A percentile compares a stretch with the other conserved stretches of the same genome.
phyloP scores from a whole-genome alignment of 257 asterid genomes.

The Nicotiana paniculata region DNA sequence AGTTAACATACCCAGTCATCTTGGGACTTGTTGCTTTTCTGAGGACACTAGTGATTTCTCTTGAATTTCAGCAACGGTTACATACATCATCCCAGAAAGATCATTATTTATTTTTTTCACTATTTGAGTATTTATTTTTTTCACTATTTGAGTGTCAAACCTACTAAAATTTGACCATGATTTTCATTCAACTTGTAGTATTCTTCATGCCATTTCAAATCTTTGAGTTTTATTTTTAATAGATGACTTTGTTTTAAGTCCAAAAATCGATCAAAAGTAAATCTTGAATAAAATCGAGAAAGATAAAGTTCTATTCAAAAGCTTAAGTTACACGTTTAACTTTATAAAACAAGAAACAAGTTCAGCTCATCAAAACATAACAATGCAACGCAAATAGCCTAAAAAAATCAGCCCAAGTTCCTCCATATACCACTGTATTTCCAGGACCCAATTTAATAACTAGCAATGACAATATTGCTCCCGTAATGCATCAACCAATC shows the following conservation, averaged over 20 bases:
- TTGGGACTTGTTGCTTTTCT: background rate
- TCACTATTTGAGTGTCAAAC: background rate
- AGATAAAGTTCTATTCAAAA: background rate
- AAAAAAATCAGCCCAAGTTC: background rate
- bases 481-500: background rate
- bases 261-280: background rate
- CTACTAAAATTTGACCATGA: background rate
- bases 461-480: background rate
- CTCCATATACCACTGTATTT: background rate
- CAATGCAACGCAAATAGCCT: background rate
- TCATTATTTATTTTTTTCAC: too few species aligned
- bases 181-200: background rate
- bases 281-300: background rate
- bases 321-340: background rate
- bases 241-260: background rate
- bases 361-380: background rate
- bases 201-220: background rate
- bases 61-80: background rate
- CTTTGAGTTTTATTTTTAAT: background rate
- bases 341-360: background rate
- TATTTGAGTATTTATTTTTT: too few species aligned
- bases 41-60: background rate
- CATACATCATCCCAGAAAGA: background rate
- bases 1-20: background rate
- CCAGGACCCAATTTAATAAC: background rate